A percentile compares a stretch with the other conserved stretches of the same genome.
These are phyloP conservation scores for Pseudofabraea citricarpa DNA, from an alignment of 2,329 filamentous ascomycete species.

Conservation along the genomic window DNA sequence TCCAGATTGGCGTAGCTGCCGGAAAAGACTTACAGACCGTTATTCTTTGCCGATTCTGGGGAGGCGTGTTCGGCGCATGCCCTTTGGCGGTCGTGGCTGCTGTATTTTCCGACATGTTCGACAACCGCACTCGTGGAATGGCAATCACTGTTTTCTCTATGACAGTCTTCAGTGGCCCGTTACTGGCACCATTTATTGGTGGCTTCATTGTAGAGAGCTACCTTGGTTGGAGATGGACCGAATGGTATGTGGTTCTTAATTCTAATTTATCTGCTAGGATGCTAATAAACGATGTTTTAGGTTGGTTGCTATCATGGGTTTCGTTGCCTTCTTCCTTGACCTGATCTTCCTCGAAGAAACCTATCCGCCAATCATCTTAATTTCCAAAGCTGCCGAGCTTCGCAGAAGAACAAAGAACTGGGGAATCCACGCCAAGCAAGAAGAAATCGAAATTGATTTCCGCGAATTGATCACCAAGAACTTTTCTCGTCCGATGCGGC, in stretches of 20 bases:
- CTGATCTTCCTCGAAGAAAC: conserved; percentile 63
- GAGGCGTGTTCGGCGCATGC: conserved; percentile 66
- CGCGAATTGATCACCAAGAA: conserved; percentile 56
- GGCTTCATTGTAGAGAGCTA: conserved; percentile 59
- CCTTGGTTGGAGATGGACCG: conserved; percentile 70
- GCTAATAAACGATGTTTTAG: conserved; percentile 6
- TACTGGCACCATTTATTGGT: conserved; percentile 64
- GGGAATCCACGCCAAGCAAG: conserved; percentile 68
- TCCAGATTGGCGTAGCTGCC: conserved; percentile 60
- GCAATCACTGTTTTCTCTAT: conserved; percentile 55
- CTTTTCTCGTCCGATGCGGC: conserved; percentile 31
- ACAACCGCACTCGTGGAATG: conserved; percentile 54
- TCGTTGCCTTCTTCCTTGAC: conserved; percentile 52
- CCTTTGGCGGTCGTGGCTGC: conserved; percentile 65
- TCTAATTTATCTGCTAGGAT: conserved; percentile 1
- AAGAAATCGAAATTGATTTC: conserved; percentile 65
- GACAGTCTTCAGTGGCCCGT: conserved; percentile 61
- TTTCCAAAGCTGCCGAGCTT: conserved; percentile 55
- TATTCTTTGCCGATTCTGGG: conserved; percentile 68
- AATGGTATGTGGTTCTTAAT: conserved; percentile 44
- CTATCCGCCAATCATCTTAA: conserved; percentile 63
- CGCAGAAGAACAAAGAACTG: conserved; percentile 62
- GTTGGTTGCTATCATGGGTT: conserved; percentile 57
- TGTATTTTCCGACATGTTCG: conserved; percentile 69
- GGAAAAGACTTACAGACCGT: conserved; percentile 66